phyloP scores from a whole-genome alignment of 768 basidiomycete genomes.

The Pisolithus marmoratus region DNA sequence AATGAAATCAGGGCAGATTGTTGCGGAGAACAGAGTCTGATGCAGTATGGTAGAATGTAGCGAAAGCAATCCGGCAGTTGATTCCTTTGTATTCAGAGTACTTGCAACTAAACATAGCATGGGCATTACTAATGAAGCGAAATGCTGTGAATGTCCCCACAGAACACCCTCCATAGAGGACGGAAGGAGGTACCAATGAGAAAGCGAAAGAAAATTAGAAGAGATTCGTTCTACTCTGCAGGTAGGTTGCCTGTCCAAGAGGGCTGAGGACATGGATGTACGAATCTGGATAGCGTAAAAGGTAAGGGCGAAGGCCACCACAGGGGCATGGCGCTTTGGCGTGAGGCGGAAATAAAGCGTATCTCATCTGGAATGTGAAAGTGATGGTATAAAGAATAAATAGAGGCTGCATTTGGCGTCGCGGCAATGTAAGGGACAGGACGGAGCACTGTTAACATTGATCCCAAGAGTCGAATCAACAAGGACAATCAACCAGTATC shows the following conservation, averaged over 20 bases:
- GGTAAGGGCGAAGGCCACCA: neutral
- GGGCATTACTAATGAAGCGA: neutral
- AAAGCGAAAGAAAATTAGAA: neutral
- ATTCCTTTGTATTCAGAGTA: slow-evolving; percentile 2
- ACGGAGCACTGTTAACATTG: slow-evolving; percentile 13
- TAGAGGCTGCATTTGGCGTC: slow-evolving; percentile 17
- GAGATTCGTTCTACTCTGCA: neutral
- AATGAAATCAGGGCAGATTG: neutral
- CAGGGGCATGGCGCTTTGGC: neutral
- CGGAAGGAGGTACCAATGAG: neutral
- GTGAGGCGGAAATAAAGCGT: slow-evolving; percentile 3
- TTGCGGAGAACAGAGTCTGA: neutral
- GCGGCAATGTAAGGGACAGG: slow-evolving; percentile 26
- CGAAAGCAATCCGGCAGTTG: neutral
- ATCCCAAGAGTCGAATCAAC: neutral
- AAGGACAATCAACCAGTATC: neutral
- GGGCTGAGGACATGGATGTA: neutral
- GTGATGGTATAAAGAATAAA: slow-evolving; percentile 17
- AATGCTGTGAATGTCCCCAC: neutral
- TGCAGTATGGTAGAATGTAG: neutral
- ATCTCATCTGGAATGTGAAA: slow-evolving; percentile 9
- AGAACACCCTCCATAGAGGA: neutral
- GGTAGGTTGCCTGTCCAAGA: neutral
- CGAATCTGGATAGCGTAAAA: neutral
- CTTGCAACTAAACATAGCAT: neutral